phyloP scores from a whole-genome alignment of 202 grass and related monocot species.

The Schoenoplectus triqueter region DNA sequence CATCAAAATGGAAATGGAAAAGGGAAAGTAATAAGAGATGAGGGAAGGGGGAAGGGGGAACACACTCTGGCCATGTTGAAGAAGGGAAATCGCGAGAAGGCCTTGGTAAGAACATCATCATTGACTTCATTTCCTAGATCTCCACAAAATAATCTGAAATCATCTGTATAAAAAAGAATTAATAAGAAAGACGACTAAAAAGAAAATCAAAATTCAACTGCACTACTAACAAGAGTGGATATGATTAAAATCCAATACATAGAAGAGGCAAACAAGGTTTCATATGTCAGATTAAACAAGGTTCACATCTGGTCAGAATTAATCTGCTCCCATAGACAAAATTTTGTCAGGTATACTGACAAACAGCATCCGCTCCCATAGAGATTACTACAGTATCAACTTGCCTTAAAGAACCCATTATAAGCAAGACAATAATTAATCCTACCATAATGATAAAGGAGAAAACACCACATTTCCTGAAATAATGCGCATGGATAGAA shows the following conservation, averaged over 20 bases:
- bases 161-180: slow-evolving; percentile 56
- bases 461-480: too few relatives aligned
- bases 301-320: too few relatives aligned
- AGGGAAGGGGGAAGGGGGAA: background rate
- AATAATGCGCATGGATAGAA: too few relatives aligned
- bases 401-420: too few relatives aligned
- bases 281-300: too few relatives aligned
- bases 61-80: slow-evolving; percentile 99
- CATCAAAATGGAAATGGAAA: too few relatives aligned
- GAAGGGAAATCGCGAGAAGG: slow-evolving; percentile 83
- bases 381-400: too few relatives aligned
- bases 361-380: background rate
- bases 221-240: too few relatives aligned
- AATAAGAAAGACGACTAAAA: background rate
- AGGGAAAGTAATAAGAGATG: background rate
- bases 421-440: too few relatives aligned
- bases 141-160: slow-evolving; percentile 89
- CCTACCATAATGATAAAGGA: too few relatives aligned
- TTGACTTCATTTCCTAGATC: slow-evolving; percentile 99
- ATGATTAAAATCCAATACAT: background rate
- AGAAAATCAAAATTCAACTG: background rate
- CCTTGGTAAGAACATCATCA: slow-evolving; percentile 95
- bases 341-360: background rate
- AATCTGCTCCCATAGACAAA: too few relatives aligned
- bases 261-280: background rate